Percentiles rank a stretch among this genome's conserved stretches.
Conservation (phyloP, 257 asterid genomes). For the Petunia axillaris region DNA sequence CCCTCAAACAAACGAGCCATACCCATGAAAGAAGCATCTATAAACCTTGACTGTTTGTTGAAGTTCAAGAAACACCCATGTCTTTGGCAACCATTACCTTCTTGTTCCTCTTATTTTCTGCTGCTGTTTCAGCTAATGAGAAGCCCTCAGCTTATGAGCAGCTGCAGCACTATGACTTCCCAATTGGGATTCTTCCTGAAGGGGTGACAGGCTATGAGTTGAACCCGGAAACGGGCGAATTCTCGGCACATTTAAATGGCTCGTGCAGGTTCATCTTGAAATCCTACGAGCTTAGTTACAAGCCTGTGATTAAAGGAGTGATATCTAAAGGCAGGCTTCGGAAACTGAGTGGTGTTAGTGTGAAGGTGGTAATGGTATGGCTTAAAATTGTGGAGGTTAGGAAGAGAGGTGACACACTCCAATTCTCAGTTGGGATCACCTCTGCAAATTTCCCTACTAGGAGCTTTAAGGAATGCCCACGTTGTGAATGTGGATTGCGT, state of each 20-base stretch:
- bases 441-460: constrained; percentile 65
- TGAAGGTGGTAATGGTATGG: constrained; percentile 67
- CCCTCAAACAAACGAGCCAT: neutral
- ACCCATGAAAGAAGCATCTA: neutral
- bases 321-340: constrained; percentile 45
- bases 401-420: constrained; percentile 42
- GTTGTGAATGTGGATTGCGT: constrained; percentile 83
- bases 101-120: constrained; percentile 31
- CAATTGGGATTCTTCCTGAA: constrained; percentile 70
- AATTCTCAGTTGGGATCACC: constrained; percentile 72
- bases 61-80: neutral
- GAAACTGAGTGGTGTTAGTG: constrained; percentile 66
- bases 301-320: constrained; percentile 57
- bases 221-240: constrained; percentile 64
- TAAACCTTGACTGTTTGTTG: neutral
- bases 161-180: constrained; percentile 61
- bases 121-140: constrained; percentile 23
- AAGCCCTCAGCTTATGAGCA: constrained; percentile 56
- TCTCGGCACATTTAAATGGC: constrained; percentile 51
- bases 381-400: constrained; percentile 60
- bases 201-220: constrained; percentile 72
- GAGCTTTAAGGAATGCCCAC: constrained; percentile 66
- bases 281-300: constrained; percentile 63
- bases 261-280: constrained; percentile 61
- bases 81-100: constrained; percentile 25